Evolutionary conservation across 2,329 filamentous ascomycete species (phyloP), one percentile per base, ranked within the genome.

Genomic region (Hypoxylon rubiginosum): DNA sequence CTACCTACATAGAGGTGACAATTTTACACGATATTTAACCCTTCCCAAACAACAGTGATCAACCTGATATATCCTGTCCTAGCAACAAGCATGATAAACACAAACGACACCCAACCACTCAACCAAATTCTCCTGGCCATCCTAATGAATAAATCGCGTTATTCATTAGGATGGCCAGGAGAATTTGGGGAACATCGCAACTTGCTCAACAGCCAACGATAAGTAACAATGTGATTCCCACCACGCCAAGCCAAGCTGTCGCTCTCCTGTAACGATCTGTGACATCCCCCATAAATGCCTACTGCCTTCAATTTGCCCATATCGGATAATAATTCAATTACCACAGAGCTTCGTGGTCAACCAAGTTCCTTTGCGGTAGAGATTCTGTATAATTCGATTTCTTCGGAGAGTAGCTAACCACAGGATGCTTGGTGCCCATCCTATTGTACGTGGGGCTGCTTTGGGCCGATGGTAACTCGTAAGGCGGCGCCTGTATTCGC

Each of bases 331-430:
- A 4, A 4, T 19, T 11, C 30, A 9, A 43, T 75, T 57, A 78
- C 76, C 76, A 78, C 34, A 78, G 62, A 52, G 73, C 59, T 2
- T 78, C 73, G 30, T 66, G 71, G n/a, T 76, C 71, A 2, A 78
- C 76, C 72, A 77, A 69, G 17, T 62, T 69, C 46, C 58, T 73
- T 24, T 64, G 68, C 9, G 59, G 58, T 52, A 58, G 36, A 8
- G 63, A 54, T 24, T 56, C 43, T 11, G 48, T 15, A 28, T 71
- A 36, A 7, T 62, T 45, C 30, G 53, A 46, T 46, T 69, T 64
- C 11, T 60, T 59, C 17, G 69, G 66, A 7, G 72, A 71, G 43
- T 62, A 43, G 7, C 32, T 56, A 2, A 60, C 50, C 7, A 45
- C 45, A 17, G 58, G 28, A 1, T 68, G 63, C 48, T 71, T 72